Conservation (phyloP, 331 rosid species). For the Saraca asoca region DNA sequence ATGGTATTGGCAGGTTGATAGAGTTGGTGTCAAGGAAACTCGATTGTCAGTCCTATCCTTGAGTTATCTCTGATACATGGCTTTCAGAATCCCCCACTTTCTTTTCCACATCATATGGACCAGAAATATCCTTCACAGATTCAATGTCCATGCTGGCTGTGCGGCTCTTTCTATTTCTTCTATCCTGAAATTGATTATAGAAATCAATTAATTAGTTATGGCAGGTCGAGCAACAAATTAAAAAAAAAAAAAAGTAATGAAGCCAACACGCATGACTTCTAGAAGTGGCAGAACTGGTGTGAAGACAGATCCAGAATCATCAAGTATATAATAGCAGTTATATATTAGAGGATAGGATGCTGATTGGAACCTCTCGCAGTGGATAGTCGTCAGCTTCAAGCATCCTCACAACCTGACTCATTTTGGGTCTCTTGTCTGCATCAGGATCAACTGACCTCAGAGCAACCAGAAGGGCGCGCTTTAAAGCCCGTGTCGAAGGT, state of each 20-base stretch:
- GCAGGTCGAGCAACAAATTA: conserved; percentile 5
- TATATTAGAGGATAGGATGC: conserved; percentile 27
- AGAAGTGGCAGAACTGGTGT: not conserved
- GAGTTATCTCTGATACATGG: conserved; percentile 45
- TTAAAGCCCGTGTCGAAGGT: conserved; percentile 73
- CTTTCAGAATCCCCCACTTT: conserved; percentile 47
- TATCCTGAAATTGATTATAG: conserved; percentile 55
- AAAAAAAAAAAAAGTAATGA: not conserved
- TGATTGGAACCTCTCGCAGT: conserved; percentile 68
- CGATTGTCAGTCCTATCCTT: conserved; percentile 51
- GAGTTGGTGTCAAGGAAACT: conserved; percentile 7
- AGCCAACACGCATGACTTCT: not conserved
- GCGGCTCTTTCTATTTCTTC: conserved; percentile 75
- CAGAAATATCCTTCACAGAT: conserved; percentile 54
- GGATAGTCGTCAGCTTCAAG: conserved; percentile 96
- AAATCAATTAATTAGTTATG: conserved; percentile 5
- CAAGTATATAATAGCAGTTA: not conserved
- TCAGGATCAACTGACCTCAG: conserved; percentile 93
- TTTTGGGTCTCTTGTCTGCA: conserved; percentile 85
- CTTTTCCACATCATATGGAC: conserved; percentile 50
- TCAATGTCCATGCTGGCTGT: conserved; percentile 73
- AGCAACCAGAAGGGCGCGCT: conserved; percentile 82
- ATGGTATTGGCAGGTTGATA: conserved; percentile 44
- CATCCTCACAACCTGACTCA: conserved; percentile 96
- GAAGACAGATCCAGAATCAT: conserved; percentile 19